These are phyloP conservation scores for Ustilago crameri DNA, from an alignment of 1,284 basidiomycete species.

Conservation along the genomic window DNA sequence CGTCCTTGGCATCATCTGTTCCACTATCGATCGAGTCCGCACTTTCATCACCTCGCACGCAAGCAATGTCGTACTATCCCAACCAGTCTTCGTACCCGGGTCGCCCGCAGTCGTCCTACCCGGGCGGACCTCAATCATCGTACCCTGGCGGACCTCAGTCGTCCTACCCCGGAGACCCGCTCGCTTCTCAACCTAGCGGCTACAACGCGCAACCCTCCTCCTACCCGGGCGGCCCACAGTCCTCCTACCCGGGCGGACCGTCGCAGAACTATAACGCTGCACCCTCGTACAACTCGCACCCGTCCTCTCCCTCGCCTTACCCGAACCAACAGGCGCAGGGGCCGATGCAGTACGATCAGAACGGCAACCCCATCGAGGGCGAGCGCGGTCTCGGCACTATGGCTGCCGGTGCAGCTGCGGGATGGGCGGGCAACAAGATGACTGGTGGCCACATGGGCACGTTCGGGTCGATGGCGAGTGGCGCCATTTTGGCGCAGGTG, in stretches of 20 bases:
- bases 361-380: constrained; percentile 56
- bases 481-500: constrained; percentile 55
- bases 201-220: constrained; percentile 11
- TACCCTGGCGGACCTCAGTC: constrained; percentile 35
- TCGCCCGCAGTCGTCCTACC: constrained; percentile 28
- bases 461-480: constrained; percentile 41
- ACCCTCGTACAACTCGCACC: constrained; percentile 6
- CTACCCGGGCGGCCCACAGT: constrained; percentile 19
- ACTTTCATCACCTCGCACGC: not conserved
- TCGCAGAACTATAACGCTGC: constrained; percentile 12
- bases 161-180: constrained; percentile 33
- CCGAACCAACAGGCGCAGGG: constrained; percentile 33
- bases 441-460: constrained; percentile 51
- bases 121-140: constrained; percentile 25
- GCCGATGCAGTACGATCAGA: constrained; percentile 52
- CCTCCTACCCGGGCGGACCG: constrained; percentile 27
- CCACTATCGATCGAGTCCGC: not conserved
- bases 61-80: constrained; percentile 31
- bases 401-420: constrained; percentile 54
- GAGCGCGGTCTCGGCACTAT: constrained; percentile 62
- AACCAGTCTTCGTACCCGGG: constrained; percentile 31
- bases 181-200: constrained; percentile 5
- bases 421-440: constrained; percentile 57
- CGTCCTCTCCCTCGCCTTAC: constrained; percentile 4
- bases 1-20: not conserved